A percentile compares a stretch with the other conserved stretches of the same genome.
These are phyloP conservation scores for Vigna trinervia DNA, from an alignment of 306 rosid genomes.

Conservation along the genomic window DNA sequence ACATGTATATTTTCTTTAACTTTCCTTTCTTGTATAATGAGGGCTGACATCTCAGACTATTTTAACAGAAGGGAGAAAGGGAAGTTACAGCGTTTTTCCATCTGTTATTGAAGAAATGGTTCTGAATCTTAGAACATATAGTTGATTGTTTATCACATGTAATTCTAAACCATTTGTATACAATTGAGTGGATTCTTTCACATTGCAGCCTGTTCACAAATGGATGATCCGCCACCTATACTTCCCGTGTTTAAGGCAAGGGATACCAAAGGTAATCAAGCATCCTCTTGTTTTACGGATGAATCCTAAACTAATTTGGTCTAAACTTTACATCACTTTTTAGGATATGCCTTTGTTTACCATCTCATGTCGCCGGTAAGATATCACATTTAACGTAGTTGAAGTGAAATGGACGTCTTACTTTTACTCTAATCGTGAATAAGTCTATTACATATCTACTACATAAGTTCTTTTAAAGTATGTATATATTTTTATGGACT, in stretches of 20 bases:
- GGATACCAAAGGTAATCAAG: conserved; percentile 80
- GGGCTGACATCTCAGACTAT: conserved; percentile 20
- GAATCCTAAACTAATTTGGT: not conserved
- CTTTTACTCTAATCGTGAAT: too few relatives aligned
- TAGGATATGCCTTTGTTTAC: conserved; percentile 25
- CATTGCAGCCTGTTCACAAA: conserved; percentile 90
- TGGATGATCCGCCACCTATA: conserved; percentile 98
- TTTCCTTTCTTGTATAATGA: conserved; percentile 10
- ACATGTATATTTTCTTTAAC: not conserved
- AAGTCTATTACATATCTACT: not conserved
- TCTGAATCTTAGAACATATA: conserved; percentile 24
- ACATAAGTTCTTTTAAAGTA: not conserved
- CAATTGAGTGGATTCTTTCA: conserved; percentile 43
- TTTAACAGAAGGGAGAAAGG: conserved; percentile 30
- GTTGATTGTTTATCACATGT: conserved; percentile 12
- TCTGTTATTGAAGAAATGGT: conserved; percentile 22
- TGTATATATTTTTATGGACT: not conserved
- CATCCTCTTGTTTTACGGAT: conserved; percentile 19
- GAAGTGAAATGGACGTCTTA: not conserved
- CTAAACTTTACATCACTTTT: conserved; percentile 1
- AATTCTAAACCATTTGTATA: conserved; percentile 25
- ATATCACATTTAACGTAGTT: not conserved
- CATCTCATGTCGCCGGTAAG: conserved; percentile 10
- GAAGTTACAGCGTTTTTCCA: conserved; percentile 19
- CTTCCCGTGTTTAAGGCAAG: conserved; percentile 83